phyloP scores from a whole-genome alignment of 805 yeast genomes.

The Komagataella phaffii region DNA sequence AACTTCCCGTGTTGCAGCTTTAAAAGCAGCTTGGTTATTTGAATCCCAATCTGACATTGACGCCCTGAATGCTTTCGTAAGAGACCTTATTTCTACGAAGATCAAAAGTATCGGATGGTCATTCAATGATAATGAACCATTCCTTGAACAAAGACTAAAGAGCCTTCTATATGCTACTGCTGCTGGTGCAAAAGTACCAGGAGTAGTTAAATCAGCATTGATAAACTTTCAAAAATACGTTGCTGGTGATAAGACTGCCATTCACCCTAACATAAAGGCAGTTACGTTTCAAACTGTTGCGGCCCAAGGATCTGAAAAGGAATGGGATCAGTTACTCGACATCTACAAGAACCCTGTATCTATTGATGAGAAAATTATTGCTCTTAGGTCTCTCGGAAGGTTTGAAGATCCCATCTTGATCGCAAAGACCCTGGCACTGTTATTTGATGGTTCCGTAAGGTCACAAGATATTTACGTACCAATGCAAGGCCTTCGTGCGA shows the following conservation, averaged over 20 bases:
- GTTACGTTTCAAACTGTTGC: conserved; percentile 58
- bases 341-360: conserved; percentile 49
- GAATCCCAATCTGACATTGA: conserved; percentile 31
- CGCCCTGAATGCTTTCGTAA: conserved; percentile 37
- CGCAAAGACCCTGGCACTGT: conserved; percentile 38
- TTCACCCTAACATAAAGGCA: conserved; percentile 63
- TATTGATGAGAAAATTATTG: conserved; percentile 56
- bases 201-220: conserved; percentile 29
- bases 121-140: conserved; percentile 40
- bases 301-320: conserved; percentile 42
- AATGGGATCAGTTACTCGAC: conserved; percentile 47
- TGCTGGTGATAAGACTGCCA: conserved; percentile 51
- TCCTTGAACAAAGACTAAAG: conserved; percentile 54
- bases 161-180: conserved; percentile 50
- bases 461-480: conserved; percentile 39
- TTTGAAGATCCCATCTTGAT: conserved; percentile 39
- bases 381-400: conserved; percentile 56
- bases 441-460: conserved; percentile 65
- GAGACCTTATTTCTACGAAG: conserved; percentile 42
- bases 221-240: conserved; percentile 38
- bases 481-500: conserved; percentile 56
- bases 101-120: conserved; percentile 51
- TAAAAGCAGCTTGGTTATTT: conserved; percentile 42
- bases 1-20: conserved; percentile 28
- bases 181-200: conserved; percentile 33